A percentile compares a stretch with the other conserved stretches of the same genome.
These are phyloP conservation scores for Geranium incanum DNA, from an alignment of 441 rosid genomes.

Conservation along the genomic window DNA sequence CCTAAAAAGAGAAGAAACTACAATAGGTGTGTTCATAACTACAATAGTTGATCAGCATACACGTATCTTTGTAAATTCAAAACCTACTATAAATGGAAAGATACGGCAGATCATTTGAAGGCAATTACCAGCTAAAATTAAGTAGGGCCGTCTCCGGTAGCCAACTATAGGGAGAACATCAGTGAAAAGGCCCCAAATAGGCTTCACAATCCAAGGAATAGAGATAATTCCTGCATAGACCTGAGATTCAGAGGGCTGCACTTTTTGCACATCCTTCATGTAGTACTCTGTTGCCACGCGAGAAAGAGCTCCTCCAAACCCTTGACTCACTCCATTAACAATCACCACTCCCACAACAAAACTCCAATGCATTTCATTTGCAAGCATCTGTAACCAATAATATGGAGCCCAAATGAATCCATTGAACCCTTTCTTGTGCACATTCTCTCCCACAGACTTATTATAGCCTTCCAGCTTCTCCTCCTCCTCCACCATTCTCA, in stretches of 20 bases:
- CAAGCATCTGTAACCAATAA: conserved; percentile 70
- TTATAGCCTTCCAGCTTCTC: conserved; percentile 31
- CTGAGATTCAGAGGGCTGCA: conserved; percentile 91
- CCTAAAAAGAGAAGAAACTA: background rate
- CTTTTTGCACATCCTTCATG: conserved; percentile 95
- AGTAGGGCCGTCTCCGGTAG: conserved; percentile 75
- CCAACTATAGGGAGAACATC: conserved; percentile 83
- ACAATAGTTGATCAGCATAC: background rate
- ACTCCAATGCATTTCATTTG: conserved; percentile 81
- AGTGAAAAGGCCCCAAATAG: conserved; percentile 93
- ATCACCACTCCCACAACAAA: conserved; percentile 78
- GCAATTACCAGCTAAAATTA: conserved; percentile 46
- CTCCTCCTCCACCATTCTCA: conserved; percentile 40
- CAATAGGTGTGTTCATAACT: background rate
- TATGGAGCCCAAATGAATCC: conserved; percentile 44
- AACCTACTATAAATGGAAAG: conserved; percentile 11
- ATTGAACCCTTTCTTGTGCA: conserved; percentile 22
- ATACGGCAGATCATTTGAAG: no score
- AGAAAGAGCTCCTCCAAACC: conserved; percentile 73
- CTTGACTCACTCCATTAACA: conserved; percentile 81
- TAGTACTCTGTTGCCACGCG: conserved; percentile 83
- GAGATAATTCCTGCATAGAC: conserved; percentile 58
- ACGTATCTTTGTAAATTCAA: background rate
- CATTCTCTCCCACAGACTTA: conserved; percentile 30
- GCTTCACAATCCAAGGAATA: conserved; percentile 92